These are phyloP conservation scores for Diplosphaera chodatii DNA, from an alignment of 139 green algal genomes.

Conservation along the genomic window DNA sequence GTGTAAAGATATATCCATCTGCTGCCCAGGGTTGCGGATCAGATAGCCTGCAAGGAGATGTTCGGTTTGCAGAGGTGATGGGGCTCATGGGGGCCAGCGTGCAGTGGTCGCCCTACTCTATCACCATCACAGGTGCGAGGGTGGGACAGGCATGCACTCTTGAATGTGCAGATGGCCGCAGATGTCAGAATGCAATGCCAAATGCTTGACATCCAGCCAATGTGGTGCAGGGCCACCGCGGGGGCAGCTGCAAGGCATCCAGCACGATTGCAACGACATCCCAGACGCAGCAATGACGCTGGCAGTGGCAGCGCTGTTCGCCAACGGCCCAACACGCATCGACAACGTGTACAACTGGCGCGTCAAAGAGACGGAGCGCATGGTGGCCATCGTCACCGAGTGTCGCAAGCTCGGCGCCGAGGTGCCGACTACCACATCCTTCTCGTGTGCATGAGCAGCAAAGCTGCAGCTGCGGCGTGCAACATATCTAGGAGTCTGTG, in stretches of 20 bases:
- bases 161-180: too few species aligned
- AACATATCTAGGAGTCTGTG: too few species aligned
- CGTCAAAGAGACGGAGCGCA: conserved; percentile 99
- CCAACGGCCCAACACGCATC: conserved; percentile 84
- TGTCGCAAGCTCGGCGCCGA: conserved; percentile 80
- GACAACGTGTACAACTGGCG: conserved; percentile 96
- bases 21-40: conserved; percentile 74
- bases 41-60: conserved; percentile 85
- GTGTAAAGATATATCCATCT: too few species aligned
- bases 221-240: conserved; percentile 40
- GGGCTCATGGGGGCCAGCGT: conserved; percentile 93
- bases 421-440: too few species aligned
- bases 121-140: conserved; percentile 86
- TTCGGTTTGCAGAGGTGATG: conserved; percentile 93
- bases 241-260: conserved; percentile 75
- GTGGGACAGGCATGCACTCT: too few species aligned
- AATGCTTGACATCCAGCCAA: too few species aligned
- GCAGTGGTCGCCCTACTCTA: conserved; percentile 82
- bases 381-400: conserved; percentile 96
- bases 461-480: too few species aligned
- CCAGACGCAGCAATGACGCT: conserved; percentile 98
- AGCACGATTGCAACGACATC: conserved; percentile 99
- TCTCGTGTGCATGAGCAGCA: too few species aligned
- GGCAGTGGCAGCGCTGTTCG: conserved; percentile 93
- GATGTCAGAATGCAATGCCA: too few species aligned